These are phyloP conservation scores for Rhynchospora tenuis DNA, from an alignment of 176 grass and related monocot genomes.

Conservation along the genomic window DNA sequence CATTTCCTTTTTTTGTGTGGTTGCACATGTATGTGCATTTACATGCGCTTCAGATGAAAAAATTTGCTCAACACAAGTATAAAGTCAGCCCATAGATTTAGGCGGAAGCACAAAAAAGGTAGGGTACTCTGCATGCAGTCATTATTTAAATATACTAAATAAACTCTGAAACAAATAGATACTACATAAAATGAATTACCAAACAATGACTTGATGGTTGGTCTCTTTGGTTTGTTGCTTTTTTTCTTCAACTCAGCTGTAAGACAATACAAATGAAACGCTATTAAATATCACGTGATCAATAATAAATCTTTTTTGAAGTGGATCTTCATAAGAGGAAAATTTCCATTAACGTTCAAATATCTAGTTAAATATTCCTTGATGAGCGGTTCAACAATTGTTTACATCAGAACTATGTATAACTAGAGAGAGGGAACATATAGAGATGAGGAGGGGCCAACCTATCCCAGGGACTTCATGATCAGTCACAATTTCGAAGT, in stretches of 20 bases:
- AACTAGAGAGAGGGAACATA: neutral
- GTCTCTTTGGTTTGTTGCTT: constrained; percentile 86
- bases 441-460: constrained; percentile 21
- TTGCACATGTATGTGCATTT: neutral
- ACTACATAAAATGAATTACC: constrained; percentile 45
- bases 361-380: neutral
- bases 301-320: neutral
- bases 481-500: constrained; percentile 98
- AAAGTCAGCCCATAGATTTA: neutral
- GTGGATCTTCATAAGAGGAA: neutral
- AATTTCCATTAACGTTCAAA: neutral
- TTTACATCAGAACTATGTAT: neutral
- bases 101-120: neutral
- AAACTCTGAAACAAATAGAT: neutral
- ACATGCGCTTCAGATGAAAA: neutral
- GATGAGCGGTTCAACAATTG: neutral
- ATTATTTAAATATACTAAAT: neutral
- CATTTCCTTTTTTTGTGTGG: neutral
- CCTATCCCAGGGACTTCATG: constrained; percentile 90
- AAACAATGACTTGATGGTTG: constrained; percentile 97
- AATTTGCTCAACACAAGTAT: neutral
- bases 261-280: constrained; percentile 26
- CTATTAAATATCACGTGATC: constrained; percentile 26
- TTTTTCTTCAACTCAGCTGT: constrained; percentile 97
- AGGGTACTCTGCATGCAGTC: neutral